These are phyloP conservation scores for Penicillium sp. DNA, from an alignment of 2,329 filamentous ascomycete genomes.

Conservation along the genomic window DNA sequence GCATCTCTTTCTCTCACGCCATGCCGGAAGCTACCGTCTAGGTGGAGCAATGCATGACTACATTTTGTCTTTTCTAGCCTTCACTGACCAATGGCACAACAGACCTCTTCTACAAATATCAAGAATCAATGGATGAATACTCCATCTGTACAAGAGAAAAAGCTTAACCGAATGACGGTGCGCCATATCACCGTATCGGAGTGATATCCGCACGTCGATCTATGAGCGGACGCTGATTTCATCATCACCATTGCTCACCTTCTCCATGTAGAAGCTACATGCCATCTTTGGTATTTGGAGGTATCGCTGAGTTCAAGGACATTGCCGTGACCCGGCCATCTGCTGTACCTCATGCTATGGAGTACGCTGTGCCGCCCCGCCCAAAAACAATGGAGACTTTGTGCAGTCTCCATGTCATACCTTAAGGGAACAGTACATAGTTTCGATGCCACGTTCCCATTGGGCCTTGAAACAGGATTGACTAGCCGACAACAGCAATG, in stretches of 20 bases:
- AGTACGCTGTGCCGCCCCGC: background rate
- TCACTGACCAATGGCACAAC: background rate
- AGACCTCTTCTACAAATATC: background rate
- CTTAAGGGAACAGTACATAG: background rate
- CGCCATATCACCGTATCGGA: constrained; percentile 3
- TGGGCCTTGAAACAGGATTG: background rate
- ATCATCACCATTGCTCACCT: background rate
- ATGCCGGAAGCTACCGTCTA: background rate
- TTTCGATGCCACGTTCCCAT: background rate
- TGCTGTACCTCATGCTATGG: background rate
- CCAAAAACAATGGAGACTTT: background rate
- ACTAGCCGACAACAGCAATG: background rate
- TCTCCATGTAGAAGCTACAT: background rate
- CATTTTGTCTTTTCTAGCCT: background rate
- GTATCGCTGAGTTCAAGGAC: constrained; percentile 6
- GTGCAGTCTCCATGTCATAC: background rate
- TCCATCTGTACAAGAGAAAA: background rate
- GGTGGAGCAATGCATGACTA: constrained; percentile 3
- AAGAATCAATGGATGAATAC: background rate
- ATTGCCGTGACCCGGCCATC: background rate
- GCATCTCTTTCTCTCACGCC: background rate
- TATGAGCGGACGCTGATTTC: constrained; percentile 11
- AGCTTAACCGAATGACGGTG: background rate
- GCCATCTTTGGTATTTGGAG: background rate
- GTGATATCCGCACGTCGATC: background rate